Base-by-base conservation (phyloP, 1,139 yeast genomes). In the Suhomyces terraborum region DNA sequence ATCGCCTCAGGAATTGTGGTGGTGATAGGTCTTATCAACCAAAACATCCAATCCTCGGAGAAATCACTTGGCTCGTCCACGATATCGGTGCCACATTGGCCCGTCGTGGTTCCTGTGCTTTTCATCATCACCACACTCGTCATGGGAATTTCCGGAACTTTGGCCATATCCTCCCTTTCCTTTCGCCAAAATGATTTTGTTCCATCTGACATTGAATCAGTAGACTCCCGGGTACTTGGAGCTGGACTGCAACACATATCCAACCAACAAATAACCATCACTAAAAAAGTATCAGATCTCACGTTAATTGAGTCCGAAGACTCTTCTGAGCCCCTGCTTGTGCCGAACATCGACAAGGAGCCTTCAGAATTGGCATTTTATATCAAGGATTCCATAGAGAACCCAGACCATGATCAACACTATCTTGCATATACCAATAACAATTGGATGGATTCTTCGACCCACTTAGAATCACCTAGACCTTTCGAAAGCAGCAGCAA, bases 391-490 rank as follows among this genome's bases (percentile, higher is more conserved):
- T 46, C 49, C 29, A 35, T 46, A 21, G 46, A 49, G 12, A 35
- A 36, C 16, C 36, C 26, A 8, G 34, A 38, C 7, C 22, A 26
- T 7, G 42, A 39, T 12, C 29, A 38, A 23, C 44, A 45, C 7
- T 47, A 45, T 26, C 33, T 41, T 5, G 42, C 44, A 19, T 52
- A 49, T 25, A 49, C 46, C 18, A 36, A 45, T 13, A 36, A 38
- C 6, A 56, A 56, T 38, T 56, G 61, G 61, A 56, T 56, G 61
- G 56, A 49, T 31, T 46, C 55, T 10, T 44, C 47, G 4, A 38
- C 48, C 3, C 40, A 38, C 9, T 21, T 42, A 21, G 30, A 28
- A 12, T 31, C 43, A 16, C 14, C 36, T 8, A 20, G n/a, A 20
- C 21, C 32, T 12, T 21, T 22, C 20, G 32, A 29, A n/a, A 25